Percentiles rank a stretch among this genome's conserved stretches.
Evolutionary conservation across 129 eudicot genomes (phyloP).

Genomic region (Sambucus nigra): DNA sequence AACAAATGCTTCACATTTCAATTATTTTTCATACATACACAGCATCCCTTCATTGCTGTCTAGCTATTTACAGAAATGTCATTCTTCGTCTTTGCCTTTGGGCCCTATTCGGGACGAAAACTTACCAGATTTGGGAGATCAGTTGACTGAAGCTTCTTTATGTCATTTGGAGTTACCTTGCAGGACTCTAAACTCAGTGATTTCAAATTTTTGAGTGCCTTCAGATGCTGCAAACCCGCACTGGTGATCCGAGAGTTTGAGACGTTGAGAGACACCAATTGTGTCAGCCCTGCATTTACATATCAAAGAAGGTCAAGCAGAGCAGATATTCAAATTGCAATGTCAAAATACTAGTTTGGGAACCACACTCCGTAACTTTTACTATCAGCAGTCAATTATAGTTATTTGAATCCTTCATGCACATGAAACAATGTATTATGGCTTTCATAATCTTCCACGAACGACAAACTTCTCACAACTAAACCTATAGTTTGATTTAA

Average conservation of each 20-base stretch:
- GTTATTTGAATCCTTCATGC: background rate
- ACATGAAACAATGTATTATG: background rate
- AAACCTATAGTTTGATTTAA: too few relatives aligned
- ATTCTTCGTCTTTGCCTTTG: constrained; percentile 9
- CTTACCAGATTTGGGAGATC: constrained; percentile 65
- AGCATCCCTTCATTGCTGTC: constrained; percentile 4
- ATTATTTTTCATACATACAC: constrained; percentile 12
- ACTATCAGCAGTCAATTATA: background rate
- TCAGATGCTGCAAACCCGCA: constrained; percentile 64
- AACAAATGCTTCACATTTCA: background rate
- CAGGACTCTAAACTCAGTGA: constrained; percentile 84
- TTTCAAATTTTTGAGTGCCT: constrained; percentile 54
- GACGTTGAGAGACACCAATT: constrained; percentile 63
- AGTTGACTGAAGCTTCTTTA: constrained; percentile 62
- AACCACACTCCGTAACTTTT: too few relatives aligned
- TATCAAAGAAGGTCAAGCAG: background rate
- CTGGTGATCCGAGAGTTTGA: constrained; percentile 81
- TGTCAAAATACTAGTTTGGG: too few relatives aligned
- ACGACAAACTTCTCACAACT: too few relatives aligned
- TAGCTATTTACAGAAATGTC: constrained; percentile 17
- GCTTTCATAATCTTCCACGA: too few relatives aligned
- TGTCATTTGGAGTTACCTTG: constrained; percentile 84
- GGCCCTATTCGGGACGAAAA: constrained; percentile 60
- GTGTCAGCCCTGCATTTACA: constrained; percentile 59
- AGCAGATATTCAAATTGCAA: background rate